phyloP scores from a whole-genome alignment of 2,329 filamentous ascomycete genomes.

The Pseudogymnoascus sp. region DNA sequence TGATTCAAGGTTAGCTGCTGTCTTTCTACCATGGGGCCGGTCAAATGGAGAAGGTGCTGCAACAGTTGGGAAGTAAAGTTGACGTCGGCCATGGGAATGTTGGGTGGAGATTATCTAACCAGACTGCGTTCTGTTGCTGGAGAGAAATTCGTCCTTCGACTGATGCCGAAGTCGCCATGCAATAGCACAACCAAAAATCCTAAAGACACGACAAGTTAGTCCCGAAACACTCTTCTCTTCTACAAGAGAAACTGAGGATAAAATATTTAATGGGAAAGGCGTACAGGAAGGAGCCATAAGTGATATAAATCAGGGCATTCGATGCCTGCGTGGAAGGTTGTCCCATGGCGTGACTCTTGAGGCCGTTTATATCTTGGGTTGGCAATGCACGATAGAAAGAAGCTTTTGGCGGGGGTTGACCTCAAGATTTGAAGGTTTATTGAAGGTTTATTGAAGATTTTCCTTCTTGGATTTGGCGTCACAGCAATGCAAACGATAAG shows the following conservation, averaged over 20 bases:
- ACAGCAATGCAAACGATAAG: background rate
- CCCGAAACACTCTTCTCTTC: background rate
- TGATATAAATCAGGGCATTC: slow-evolving; percentile 76
- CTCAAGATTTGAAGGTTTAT: background rate
- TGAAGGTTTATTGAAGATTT: background rate
- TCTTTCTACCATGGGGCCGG: background rate
- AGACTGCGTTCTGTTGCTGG: slow-evolving; percentile 74
- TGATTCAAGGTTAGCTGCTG: slow-evolving; percentile 16
- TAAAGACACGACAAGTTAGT: slow-evolving; percentile 29
- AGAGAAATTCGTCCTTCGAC: slow-evolving; percentile 54
- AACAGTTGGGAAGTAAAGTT: slow-evolving; percentile 14
- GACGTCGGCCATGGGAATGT: background rate
- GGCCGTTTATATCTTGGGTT: background rate
- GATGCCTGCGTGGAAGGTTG: slow-evolving; percentile 67
- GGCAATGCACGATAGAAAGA: background rate
- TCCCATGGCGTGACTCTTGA: slow-evolving; percentile 49
- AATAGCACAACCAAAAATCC: slow-evolving; percentile 53
- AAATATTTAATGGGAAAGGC: slow-evolving; percentile 24
- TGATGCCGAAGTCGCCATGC: slow-evolving; percentile 47
- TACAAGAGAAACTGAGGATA: background rate
- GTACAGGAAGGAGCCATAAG: slow-evolving; percentile 71
- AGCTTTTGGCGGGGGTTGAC: background rate
- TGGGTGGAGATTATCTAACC: slow-evolving; percentile 46
- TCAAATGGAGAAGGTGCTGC: background rate
- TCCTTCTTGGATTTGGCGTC: background rate